phyloP scores from a whole-genome alignment of 2,329 filamentous ascomycete species.

The Aspergillus ruber region DNA sequence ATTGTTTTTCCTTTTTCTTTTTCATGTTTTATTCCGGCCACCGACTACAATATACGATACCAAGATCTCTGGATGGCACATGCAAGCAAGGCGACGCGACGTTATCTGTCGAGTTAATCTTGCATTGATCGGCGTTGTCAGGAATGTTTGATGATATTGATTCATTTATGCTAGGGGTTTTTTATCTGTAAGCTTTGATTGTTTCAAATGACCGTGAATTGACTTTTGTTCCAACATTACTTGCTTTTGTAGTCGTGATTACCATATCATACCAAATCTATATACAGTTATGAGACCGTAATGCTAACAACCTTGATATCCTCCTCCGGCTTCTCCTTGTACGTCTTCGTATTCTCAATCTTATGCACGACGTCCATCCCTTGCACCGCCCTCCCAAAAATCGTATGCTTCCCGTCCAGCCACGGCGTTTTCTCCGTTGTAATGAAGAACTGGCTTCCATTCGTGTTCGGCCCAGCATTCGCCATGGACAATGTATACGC shows the following conservation, averaged over 20 bases:
- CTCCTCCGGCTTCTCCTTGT: conserved; percentile 89
- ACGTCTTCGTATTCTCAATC: conserved; percentile 84
- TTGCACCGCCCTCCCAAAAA: conserved; percentile 85
- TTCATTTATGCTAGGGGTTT: neutral
- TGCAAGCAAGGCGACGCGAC: too few species aligned
- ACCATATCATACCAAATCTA: neutral
- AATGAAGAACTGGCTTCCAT: conserved; percentile 96
- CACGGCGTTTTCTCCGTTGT: conserved; percentile 96
- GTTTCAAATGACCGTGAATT: too few species aligned
- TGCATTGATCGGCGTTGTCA: conserved; percentile 7
- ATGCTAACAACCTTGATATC: conserved; percentile 98
- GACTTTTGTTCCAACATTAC: too few species aligned
- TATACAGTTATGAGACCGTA: conserved; percentile 16
- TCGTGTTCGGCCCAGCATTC: conserved; percentile 91
- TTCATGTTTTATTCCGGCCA: too few species aligned
- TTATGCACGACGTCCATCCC: conserved; percentile 91
- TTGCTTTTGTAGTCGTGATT: too few species aligned
- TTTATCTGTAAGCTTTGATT: too few species aligned
- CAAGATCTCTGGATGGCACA: too few species aligned
- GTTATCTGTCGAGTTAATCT: neutral
- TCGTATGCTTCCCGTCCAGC: conserved; percentile 93
- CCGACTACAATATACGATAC: too few species aligned
- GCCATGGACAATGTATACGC: conserved; percentile 97
- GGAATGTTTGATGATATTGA: neutral
- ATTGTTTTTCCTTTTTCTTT: too few species aligned